Evolutionary conservation across 768 basidiomycete species (phyloP), one percentile per base, ranked within the genome.

Genomic region (Kockovaella imperatae): DNA sequence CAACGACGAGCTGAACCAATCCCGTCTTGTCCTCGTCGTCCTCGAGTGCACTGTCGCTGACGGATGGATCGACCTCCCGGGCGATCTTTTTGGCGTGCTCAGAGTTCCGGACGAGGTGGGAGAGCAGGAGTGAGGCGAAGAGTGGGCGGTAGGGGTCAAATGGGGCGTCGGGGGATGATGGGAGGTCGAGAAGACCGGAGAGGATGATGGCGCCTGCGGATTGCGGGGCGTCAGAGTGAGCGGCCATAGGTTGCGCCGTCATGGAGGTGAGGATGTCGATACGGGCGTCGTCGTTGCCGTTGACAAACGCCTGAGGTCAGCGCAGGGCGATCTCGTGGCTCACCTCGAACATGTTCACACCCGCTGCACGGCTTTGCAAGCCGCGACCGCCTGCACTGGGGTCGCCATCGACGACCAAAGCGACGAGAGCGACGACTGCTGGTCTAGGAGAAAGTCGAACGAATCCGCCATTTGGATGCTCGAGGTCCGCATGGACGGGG

Each of bases 351-450:
- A 90, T 80, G 36, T 74, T 76, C 7, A 84, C 79, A 1, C 87
- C 89, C 0, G 83, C 83, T 2, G 79, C 80, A 32, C 93, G 77
- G 24, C 71, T 60, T 84, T 85, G 42, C 86, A 75, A 13, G 77
- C 82, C 42, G 83, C 84, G 23, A 62, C 80, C 81, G 20, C 75
- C 64, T n/a, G 83, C 81, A 57, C 83, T 81, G 67, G 87, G 85
- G 73, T 95, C 91, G 1, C 91, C 93, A 48, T 93, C 83, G 31
- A 96, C 74, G 10, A 81, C 81, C 14, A 88, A 77, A 52, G 86
- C 83, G 0, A 93, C 80, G 10, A 95, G 77, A 0, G 80, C 84
- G 51, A 90, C 84, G 4, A 93, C 77, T 0, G 86, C 86, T 3
- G 86, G 83, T 14, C 84, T 78, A 3, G 80, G 76, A 50, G 89